These are phyloP conservation scores for Hysterangium stoloniferum DNA, from an alignment of 768 basidiomycete species.

Conservation along the genomic window DNA sequence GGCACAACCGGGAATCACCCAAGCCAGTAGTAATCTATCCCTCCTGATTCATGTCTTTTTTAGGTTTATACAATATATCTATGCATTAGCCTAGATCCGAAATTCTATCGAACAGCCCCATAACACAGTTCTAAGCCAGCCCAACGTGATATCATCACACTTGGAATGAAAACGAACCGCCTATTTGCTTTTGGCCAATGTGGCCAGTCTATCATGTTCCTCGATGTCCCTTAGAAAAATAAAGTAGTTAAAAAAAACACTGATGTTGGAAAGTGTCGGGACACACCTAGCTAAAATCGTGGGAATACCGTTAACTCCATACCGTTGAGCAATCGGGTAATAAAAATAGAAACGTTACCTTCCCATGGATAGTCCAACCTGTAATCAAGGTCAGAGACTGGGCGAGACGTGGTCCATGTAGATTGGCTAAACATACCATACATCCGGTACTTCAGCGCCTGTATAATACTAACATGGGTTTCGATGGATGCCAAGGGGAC, in stretches of 20 bases:
- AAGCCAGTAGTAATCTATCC: too few relatives aligned
- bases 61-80: not conserved
- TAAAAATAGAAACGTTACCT: slow-evolving; percentile 32
- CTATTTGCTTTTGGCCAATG: slow-evolving; percentile 27
- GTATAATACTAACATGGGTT: slow-evolving; percentile 55
- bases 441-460: slow-evolving; percentile 64
- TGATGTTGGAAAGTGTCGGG: not conserved
- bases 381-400: slow-evolving; percentile 14
- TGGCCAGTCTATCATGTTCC: slow-evolving; percentile 61
- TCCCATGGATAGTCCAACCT: slow-evolving; percentile 89
- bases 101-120: too few relatives aligned
- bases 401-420: slow-evolving; percentile 2
- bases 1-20: not conserved
- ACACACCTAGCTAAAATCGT: slow-evolving; percentile 5
- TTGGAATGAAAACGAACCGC: too few relatives aligned
- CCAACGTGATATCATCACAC: too few relatives aligned
- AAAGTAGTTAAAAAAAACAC: slow-evolving; percentile 8
- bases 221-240: slow-evolving; percentile 54
- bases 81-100: too few relatives aligned
- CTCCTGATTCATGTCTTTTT: not conserved
- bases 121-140: too few relatives aligned
- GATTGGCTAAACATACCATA: slow-evolving; percentile 43
- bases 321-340: not conserved
- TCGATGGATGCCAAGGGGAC: not conserved
- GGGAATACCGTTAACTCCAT: not conserved